These are phyloP conservation scores for Hypericum androsaemum DNA, from an alignment of 345 rosid species.

Conservation along the genomic window DNA sequence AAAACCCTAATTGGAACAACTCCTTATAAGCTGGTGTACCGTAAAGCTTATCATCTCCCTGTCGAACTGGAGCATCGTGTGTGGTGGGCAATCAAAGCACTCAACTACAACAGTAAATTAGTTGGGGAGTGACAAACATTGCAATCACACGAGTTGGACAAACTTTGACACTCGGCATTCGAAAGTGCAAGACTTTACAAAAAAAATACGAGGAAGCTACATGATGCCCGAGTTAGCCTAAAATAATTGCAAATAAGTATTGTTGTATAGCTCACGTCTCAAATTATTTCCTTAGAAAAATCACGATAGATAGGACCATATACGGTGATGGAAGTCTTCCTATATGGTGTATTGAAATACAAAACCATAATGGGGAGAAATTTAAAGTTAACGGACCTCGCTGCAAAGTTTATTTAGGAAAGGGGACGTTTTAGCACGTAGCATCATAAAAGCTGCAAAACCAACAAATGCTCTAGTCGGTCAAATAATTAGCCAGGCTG, in stretches of 20 bases:
- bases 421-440: no score
- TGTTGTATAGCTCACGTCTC: not conserved
- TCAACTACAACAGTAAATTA: no score
- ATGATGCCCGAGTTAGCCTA: not conserved
- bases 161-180: not conserved
- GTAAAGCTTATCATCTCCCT: no score
- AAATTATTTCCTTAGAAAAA: not conserved
- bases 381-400: not conserved
- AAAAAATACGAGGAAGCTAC: not conserved
- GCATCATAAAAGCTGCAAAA: no score
- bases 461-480: no score
- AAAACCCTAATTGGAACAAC: no score
- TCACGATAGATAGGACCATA: not conserved
- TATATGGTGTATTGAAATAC: not conserved
- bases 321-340: not conserved
- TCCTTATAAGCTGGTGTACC: no score
- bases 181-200: slow-evolving; percentile 5
- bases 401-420: no score
- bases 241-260: not conserved
- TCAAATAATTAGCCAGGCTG: no score
- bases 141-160: not conserved
- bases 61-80: no score
- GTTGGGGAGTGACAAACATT: no score
- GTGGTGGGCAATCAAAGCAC: no score
- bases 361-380: not conserved